Base-by-base conservation (phyloP, 257 asterid species). In the Solanum lignicaule region DNA sequence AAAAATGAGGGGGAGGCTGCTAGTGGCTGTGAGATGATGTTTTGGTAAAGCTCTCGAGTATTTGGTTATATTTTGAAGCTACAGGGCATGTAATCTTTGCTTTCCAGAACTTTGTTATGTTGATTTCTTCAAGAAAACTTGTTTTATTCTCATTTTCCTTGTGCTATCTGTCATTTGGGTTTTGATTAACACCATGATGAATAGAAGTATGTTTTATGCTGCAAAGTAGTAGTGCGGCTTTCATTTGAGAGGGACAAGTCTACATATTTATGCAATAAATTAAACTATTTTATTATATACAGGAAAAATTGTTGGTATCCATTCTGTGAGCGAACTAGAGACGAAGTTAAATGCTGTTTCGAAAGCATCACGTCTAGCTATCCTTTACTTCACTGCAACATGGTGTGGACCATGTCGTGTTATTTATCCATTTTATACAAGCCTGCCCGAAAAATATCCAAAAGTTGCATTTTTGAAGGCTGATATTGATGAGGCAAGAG, bases 341-440 rank as follows among this genome's bases (percentile, higher is more conserved):
- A 32, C 18, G 3, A 94, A 89, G 89, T 78, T 94, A 88, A 87
- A 72, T 32, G 97, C 95, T 46, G 95, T 98, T 55, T 52, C 91
- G 9, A 90, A 78, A 86, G 60, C 90, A 55, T 92, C 95, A 0
- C 92, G 93, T 39, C 93, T 96, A 23, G 90, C 95, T 36, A 39
- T 96, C 18, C 88, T 96, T 66, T 96, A 95, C 88, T 96, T 95
- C 93, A 96, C 96, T 0, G 98, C 98, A 29, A 90, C 93, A 6
- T 95, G 98, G 98, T 94, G 99, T 55, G 98, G 98, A 35, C 98
- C 99, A 25, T 96, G 98, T 85, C 96, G 95, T 58, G 46, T 87
- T 68, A 86, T 95, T 27, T 81, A 94, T 79, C 99, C 98, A 15
- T 88, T 89, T 66, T 93, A 87, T 92, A 38, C 95, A 14, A 91